Base-by-base conservation (phyloP, 1,139 yeast species). In the Blastobotrys illinoisensis region DNA sequence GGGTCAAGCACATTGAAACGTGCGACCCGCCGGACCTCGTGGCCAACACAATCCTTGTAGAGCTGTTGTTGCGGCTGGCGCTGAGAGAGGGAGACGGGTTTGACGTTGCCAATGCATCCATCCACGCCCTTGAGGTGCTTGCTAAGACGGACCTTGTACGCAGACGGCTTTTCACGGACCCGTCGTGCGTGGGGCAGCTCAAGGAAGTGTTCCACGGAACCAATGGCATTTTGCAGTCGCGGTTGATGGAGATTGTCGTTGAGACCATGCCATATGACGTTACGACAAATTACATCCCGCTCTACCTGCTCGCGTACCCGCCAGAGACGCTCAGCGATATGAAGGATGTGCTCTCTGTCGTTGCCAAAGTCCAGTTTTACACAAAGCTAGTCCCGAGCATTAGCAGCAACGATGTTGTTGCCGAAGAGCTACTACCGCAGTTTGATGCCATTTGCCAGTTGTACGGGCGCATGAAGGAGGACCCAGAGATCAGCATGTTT, bases 281-380 rank as follows among this genome's bases (percentile, higher is more conserved):
- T 46, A 50, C 51, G 11, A 51, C 56, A 18, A 54, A 53, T 13
- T 47, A 51, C 20, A 54, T 59, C 28, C 53, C 52, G 14, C 45
- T 46, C 19, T 57, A 58, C 19, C 52, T 51, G 46, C 60, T 59
- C n/a, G 36, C 46, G 9, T 24, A 24, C 36, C 51, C 53, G 9
- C n/a, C 48, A 16, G 24, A 36, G 2, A 26, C 45, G 13, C 49
- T 48, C 16, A 49, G 51, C 2, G 47, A 28, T 5, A 44, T 44
- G 2, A 51, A 52, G 50, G 62, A 61, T 32, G 54, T 59, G 1
- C 51, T 65, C 46, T 56, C 58, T 3, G 56, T 58, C 5, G 44
- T 61, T 13, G 55, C 58, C 23, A 57, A 58, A 44, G 50, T 65
- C 9, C 65, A 60, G 52, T 63, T 63, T 49, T 64, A 64, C 57